Evolutionary conservation across 2,329 filamentous ascomycete genomes (phyloP).

Genomic region (Didymella exigua): DNA sequence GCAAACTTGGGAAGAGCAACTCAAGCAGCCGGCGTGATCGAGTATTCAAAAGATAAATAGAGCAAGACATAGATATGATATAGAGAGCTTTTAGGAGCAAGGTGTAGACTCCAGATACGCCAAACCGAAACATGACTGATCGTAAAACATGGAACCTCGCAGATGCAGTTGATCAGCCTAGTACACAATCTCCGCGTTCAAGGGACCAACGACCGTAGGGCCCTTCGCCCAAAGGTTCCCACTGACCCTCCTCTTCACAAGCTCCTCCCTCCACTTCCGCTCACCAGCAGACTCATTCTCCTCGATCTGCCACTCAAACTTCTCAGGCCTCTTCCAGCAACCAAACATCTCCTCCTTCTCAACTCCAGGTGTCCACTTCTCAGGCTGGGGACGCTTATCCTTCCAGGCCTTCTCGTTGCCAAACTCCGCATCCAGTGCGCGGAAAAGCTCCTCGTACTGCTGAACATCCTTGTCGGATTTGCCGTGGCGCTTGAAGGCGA

Average conservation of each 20-base stretch:
- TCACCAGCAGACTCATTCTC: slow-evolving; percentile 21
- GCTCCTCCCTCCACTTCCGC: slow-evolving; percentile 23
- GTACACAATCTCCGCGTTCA: slow-evolving; percentile 6
- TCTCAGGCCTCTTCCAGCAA: slow-evolving; percentile 24
- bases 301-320: slow-evolving; percentile 25
- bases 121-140: not conserved
- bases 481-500: slow-evolving; percentile 26
- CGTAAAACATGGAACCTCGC: not conserved
- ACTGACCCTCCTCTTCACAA: slow-evolving; percentile 27
- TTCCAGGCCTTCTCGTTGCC: slow-evolving; percentile 22
- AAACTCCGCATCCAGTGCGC: slow-evolving; percentile 22
- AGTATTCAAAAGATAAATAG: not conserved
- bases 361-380: slow-evolving; percentile 28
- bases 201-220: not conserved
- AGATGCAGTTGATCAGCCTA: not conserved
- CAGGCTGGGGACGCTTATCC: slow-evolving; percentile 20
- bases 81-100: not conserved
- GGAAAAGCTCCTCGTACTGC: slow-evolving; percentile 28
- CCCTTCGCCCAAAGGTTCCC: slow-evolving; percentile 17
- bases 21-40: not conserved
- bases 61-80: not conserved
- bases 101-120: not conserved
- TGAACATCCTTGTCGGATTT: slow-evolving; percentile 24
- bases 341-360: slow-evolving; percentile 23
- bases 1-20: slow-evolving; percentile 3